Percentiles rank a stretch among this genome's conserved stretches.
phyloP scores from a whole-genome alignment of 192 early-diverging fungal species.

The Linnemannia zychae region DNA sequence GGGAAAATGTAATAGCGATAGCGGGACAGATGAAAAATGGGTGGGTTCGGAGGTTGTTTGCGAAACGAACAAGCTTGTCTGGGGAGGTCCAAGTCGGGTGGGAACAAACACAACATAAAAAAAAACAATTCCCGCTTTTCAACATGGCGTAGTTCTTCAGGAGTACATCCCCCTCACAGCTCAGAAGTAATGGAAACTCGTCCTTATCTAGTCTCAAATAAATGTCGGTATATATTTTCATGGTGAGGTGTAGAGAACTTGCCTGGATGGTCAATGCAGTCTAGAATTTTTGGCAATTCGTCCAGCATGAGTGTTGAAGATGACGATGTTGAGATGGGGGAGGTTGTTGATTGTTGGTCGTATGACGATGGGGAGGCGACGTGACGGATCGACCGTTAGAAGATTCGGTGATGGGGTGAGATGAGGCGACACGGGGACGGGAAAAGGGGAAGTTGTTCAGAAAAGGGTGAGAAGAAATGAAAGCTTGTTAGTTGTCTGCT shows the following conservation, averaged over 20 bases:
- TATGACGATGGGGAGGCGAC: not conserved
- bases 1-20: constrained; percentile 4
- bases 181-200: not conserved
- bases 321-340: not conserved
- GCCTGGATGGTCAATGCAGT: constrained; percentile 58
- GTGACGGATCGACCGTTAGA: constrained; percentile 3
- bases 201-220: not conserved
- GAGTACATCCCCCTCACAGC: not conserved
- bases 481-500: not conserved
- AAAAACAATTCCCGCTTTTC: not conserved
- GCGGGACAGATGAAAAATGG: not conserved
- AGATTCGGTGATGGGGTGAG: not conserved
- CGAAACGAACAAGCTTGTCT: not conserved
- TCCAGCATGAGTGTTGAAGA: not conserved
- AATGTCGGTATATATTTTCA: not conserved
- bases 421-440: not conserved
- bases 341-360: not conserved
- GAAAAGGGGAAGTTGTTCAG: not conserved
- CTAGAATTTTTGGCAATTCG: constrained; percentile 1
- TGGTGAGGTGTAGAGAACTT: constrained; percentile 8
- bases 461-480: not conserved
- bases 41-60: constrained; percentile 6
- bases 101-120: not conserved
- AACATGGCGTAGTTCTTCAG: not conserved
- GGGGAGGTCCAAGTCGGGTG: not conserved